phyloP scores from a whole-genome alignment of 129 eudicot genomes.

The Tagetes erecta region DNA sequence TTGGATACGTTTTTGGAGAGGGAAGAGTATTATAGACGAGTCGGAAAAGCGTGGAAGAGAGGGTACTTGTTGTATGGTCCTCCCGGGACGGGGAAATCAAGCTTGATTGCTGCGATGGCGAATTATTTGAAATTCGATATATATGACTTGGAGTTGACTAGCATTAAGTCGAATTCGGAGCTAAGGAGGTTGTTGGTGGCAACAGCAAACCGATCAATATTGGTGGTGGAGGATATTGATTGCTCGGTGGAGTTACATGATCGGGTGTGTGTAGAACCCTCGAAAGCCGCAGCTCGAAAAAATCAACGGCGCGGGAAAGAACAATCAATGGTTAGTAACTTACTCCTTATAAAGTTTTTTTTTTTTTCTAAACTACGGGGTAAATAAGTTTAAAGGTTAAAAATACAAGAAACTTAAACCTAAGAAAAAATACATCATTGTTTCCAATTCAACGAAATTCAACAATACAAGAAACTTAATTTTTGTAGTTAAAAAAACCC shows the following conservation, averaged over 20 bases:
- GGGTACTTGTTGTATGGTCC: constrained; percentile 68
- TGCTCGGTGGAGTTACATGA: constrained; percentile 53
- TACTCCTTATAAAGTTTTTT: too few relatives aligned
- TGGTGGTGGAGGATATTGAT: constrained; percentile 66
- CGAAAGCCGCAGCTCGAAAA: background rate
- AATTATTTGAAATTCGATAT: constrained; percentile 58
- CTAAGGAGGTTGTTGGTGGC: constrained; percentile 44
- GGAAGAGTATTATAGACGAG: constrained; percentile 54
- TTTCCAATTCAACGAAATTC: too few relatives aligned
- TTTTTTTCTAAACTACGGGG: too few relatives aligned
- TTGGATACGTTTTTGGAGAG: constrained; percentile 55
- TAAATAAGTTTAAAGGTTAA: too few relatives aligned
- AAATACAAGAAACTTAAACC: too few relatives aligned
- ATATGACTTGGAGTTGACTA: constrained; percentile 59
- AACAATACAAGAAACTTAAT: too few relatives aligned
- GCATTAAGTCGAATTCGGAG: constrained; percentile 43
- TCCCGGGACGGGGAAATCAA: constrained; percentile 56
- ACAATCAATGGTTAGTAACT: constrained; percentile 13
- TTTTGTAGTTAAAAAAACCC: too few relatives aligned
- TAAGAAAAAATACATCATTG: too few relatives aligned
- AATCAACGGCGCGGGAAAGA: background rate
- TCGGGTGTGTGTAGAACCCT: background rate
- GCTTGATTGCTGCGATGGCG: constrained; percentile 66
- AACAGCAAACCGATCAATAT: constrained; percentile 51
- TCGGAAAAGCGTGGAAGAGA: constrained; percentile 70